Conservation (phyloP, 345 rosid species). For the Odontarrhena argentea region DNA sequence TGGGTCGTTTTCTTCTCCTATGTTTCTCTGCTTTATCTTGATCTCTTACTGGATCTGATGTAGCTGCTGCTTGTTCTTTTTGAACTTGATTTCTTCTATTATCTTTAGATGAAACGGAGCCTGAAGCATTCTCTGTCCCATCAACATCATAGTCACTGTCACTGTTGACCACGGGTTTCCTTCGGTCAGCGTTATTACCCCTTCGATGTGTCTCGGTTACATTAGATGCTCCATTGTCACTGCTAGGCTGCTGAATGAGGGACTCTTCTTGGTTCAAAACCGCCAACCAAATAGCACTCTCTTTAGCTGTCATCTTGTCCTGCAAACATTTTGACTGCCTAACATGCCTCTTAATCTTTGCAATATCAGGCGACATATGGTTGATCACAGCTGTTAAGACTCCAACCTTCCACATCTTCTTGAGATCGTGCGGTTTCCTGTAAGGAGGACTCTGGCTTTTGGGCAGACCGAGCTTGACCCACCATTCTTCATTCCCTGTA, state of each 20-base stretch:
- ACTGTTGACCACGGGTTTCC: constrained; percentile 53
- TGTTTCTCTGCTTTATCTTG: constrained; percentile 50
- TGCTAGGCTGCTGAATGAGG: constrained; percentile 70
- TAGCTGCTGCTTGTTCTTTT: constrained; percentile 41
- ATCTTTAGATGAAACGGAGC: constrained; percentile 87
- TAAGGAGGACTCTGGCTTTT: constrained; percentile 79
- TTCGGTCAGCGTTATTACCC: constrained; percentile 47
- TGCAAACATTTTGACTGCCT: constrained; percentile 97
- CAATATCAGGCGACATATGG: constrained; percentile 96
- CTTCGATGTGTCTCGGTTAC: constrained; percentile 66
- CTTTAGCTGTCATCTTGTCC: constrained; percentile 99
- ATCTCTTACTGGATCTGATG: constrained; percentile 38
- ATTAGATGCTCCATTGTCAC: constrained; percentile 83
- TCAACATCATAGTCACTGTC: constrained; percentile 90
- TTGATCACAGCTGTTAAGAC: constrained; percentile 94
- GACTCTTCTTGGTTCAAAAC: constrained; percentile 89
- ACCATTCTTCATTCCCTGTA: constrained; percentile 90
- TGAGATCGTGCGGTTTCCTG: constrained; percentile 94
- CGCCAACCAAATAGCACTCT: constrained; percentile 97
- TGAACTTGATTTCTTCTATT: constrained; percentile 48
- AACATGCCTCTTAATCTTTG: constrained; percentile 89
- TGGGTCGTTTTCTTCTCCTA: constrained; percentile 51
- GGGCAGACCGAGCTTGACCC: constrained; percentile 69
- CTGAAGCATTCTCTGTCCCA: constrained; percentile 65
- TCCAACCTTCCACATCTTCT: constrained; percentile 99